Conservation (phyloP, 495 filamentous ascomycete genomes). For the Neurospora sp. region DNA sequence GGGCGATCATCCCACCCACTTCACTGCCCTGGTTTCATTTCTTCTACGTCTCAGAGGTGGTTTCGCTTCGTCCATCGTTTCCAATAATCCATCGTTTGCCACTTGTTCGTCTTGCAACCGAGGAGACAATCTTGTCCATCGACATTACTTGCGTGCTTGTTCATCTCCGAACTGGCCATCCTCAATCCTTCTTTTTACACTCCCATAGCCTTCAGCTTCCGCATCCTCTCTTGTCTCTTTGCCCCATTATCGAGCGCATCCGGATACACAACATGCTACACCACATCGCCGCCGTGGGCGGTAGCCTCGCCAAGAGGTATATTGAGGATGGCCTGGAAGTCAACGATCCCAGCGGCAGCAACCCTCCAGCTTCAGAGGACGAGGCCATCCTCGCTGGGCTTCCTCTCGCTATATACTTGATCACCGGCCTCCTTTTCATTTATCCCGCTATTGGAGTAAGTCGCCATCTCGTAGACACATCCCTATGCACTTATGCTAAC, state of each 20-base stretch:
- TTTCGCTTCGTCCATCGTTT: background rate
- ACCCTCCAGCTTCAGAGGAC: background rate
- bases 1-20: background rate
- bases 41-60: background rate
- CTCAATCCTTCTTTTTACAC: background rate
- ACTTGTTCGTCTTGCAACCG: background rate
- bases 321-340: slow-evolving; percentile 1
- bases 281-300: slow-evolving; percentile 6
- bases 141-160: background rate
- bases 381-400: background rate
- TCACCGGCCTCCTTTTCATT: background rate
- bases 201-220: background rate
- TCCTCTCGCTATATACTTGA: slow-evolving; percentile 13
- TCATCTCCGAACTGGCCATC: background rate
- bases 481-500: slow-evolving; percentile 5
- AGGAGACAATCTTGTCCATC: background rate
- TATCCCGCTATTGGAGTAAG: slow-evolving; percentile 23
- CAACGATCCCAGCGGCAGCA: background rate
- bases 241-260: background rate
- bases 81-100: background rate
- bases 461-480: background rate
- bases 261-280: background rate
- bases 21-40: background rate
- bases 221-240: background rate
- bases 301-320: slow-evolving; percentile 6